Evolutionary conservation across 345 rosid genomes (phyloP).

Genomic region (Toxicodendron radicans): DNA sequence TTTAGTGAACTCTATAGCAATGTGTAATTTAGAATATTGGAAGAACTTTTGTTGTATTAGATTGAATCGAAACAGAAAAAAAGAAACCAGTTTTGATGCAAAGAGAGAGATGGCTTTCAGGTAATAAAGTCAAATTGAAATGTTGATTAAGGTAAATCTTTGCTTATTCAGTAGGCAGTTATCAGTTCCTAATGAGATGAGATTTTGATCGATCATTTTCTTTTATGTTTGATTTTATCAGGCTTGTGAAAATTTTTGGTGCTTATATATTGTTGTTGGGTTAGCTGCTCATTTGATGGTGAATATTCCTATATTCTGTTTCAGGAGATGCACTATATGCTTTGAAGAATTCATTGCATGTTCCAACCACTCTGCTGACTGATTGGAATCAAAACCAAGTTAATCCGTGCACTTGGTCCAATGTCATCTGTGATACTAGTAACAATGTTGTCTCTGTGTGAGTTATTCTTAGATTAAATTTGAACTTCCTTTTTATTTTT

Average conservation of each 20-base stretch:
- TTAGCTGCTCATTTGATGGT: slow-evolving; percentile 23
- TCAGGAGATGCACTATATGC: slow-evolving; percentile 76
- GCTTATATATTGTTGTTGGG: slow-evolving; percentile 7
- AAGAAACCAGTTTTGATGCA: background rate
- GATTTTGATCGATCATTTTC: slow-evolving; percentile 3
- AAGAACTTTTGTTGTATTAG: background rate
- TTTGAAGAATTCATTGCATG: slow-evolving; percentile 52
- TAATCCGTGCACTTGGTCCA: slow-evolving; percentile 93
- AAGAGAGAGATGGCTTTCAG: background rate
- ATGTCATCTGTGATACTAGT: slow-evolving; percentile 59
- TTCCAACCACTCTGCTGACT: slow-evolving; percentile 45
- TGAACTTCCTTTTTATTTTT: background rate
- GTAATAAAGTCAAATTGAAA: background rate
- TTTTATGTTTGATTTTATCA: background rate
- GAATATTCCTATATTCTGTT: slow-evolving; percentile 24
- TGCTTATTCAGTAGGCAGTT: background rate
- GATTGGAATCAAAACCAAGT: slow-evolving; percentile 90
- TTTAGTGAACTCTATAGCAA: background rate
- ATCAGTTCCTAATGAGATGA: background rate
- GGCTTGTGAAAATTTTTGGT: background rate
- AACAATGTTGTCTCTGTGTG: slow-evolving; percentile 72
- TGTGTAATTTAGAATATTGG: background rate
- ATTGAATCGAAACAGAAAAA: background rate
- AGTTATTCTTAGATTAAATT: slow-evolving; percentile 30
- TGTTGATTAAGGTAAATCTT: background rate